Base-by-base conservation (phyloP, 1,284 basidiomycete species). In the Cronartium ribicola region DNA sequence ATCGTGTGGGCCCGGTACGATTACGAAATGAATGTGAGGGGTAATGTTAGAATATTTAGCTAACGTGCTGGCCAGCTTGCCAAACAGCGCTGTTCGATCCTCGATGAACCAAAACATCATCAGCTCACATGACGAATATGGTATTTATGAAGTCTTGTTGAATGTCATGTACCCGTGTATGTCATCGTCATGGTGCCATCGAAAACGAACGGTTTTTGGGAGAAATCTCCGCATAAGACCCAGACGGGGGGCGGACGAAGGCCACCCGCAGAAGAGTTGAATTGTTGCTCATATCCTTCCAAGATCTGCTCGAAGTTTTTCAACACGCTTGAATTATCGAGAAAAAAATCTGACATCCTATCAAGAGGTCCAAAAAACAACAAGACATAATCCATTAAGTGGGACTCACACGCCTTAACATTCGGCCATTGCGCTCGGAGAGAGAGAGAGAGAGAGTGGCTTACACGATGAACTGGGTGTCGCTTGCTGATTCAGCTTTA, bases 201-300 rank as follows among this genome's bases (percentile, higher is more conserved):
- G 55, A 57, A 73, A n/a, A 73, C 44, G 41, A 73, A 73, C 11
- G 70, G 70, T 76, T 86, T 86, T 77, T 89, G 91, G 2, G 89
- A 90, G 81, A 98, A 99, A 82, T 96, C 95, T 4, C 96, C 96
- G 78, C 96, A 99, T 41, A 98, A 84, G 20, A 98, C 87, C 77
- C 98, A 90, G 6, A 93, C 85, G 79, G 78, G 79, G 87, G 92
- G 6, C 89, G 95, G 76, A 90, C 89, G 82, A 89, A 91, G 77
- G 65, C 67, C 55, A 20, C 66, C 65, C 36, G 62, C 70, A 5
- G 74, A 66, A 14, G 60, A 67, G 29, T 86, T 89, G 67, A 89
- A 90, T 22, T 84, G 83, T 77, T 92, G 90, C 48, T 94, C 87
- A 81, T 95, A 98, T 65, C 92, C 92, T 77, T 94, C 89, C 77